Evolutionary conservation across 371 early-diverging fungal genomes (phyloP).

Genomic region (Zychaea mexicana): DNA sequence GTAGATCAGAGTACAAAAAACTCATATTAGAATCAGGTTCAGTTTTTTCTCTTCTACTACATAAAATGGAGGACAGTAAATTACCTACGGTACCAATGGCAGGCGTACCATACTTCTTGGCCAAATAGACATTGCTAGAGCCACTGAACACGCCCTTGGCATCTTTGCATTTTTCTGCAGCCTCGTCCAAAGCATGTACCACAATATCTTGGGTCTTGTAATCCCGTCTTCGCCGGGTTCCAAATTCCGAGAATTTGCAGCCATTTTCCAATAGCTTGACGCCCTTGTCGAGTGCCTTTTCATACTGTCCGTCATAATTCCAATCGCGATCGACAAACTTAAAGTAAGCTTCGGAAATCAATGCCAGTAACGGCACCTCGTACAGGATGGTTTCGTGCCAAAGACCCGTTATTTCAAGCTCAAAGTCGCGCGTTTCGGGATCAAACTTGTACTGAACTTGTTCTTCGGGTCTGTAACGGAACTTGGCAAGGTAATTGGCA

Average conservation of each 20-base stretch:
- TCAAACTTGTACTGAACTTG: conserved; percentile 54
- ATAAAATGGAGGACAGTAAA: neutral
- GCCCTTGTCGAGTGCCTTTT: conserved; percentile 56
- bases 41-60: neutral
- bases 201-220: conserved; percentile 72
- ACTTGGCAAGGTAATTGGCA: conserved; percentile 57
- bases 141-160: conserved; percentile 58
- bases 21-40: neutral
- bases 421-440: conserved; percentile 33
- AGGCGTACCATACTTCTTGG: conserved; percentile 60
- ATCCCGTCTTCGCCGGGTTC: conserved; percentile 74
- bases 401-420: conserved; percentile 56
- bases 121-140: conserved; percentile 76
- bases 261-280: conserved; percentile 51
- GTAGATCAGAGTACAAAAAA: too few species aligned
- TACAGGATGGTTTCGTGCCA: conserved; percentile 82
- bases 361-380: conserved; percentile 72
- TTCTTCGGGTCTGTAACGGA: conserved; percentile 58
- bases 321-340: conserved; percentile 72
- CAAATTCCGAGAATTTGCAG: conserved; percentile 79
- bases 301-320: conserved; percentile 65
- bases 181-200: conserved; percentile 44
- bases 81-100: conserved; percentile 77
- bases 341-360: conserved; percentile 75
- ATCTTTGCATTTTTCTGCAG: conserved; percentile 22